Evolutionary conservation across 306 rosid genomes (phyloP).

Genomic region (Comarum palustre): DNA sequence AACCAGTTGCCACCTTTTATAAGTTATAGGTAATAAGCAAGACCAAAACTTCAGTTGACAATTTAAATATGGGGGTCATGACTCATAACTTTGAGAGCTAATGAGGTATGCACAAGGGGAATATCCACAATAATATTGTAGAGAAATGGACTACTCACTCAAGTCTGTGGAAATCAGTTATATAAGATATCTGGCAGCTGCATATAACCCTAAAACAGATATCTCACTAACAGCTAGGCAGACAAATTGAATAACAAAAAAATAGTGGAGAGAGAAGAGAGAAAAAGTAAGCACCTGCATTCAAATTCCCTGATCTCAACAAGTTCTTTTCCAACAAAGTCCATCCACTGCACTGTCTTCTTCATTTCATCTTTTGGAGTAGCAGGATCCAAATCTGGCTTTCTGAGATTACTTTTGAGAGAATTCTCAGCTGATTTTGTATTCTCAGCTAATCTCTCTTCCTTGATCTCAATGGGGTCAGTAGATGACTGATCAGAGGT

Average conservation of each 20-base stretch:
- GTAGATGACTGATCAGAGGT: conserved; percentile 28
- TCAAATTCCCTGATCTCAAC: conserved; percentile 48
- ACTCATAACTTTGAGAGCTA: background rate
- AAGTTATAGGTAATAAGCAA: background rate
- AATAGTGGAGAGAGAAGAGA: background rate
- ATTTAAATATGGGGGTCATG: background rate
- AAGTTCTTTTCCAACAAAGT: conserved; percentile 45
- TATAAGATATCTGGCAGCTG: background rate
- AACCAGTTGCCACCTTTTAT: background rate
- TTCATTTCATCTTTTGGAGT: conserved; percentile 23
- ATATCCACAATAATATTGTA: background rate
- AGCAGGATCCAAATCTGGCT: conserved; percentile 18
- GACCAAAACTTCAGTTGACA: no score
- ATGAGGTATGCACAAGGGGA: background rate
- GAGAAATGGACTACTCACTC: background rate
- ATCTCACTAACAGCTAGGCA: background rate
- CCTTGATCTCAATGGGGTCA: conserved; percentile 33
- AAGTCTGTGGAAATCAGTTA: background rate
- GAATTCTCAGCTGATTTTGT: conserved; percentile 21
- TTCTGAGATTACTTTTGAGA: conserved; percentile 39
- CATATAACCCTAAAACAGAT: background rate
- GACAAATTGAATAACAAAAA: background rate
- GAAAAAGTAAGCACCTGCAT: conserved; percentile 30
- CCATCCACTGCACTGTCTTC: conserved; percentile 52
- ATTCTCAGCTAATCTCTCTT: conserved; percentile 29